These are phyloP conservation scores for Aspergillus caelatus DNA, from an alignment of 2,329 filamentous ascomycete species.

Conservation along the genomic window DNA sequence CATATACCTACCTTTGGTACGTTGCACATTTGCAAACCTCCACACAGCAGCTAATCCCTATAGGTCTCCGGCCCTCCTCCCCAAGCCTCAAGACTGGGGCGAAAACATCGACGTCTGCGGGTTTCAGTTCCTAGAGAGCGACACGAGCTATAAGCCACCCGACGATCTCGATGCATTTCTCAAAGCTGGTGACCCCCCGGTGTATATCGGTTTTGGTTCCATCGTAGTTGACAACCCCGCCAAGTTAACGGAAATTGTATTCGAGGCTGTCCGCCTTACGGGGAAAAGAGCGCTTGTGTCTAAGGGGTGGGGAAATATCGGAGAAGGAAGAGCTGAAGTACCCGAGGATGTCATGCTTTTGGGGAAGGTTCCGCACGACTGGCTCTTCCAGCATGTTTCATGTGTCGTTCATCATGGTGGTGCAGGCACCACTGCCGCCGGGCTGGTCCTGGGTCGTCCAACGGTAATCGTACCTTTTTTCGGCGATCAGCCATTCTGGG, in stretches of 20 bases:
- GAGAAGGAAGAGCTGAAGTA: constrained; percentile 68
- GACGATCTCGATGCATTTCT: constrained; percentile 69
- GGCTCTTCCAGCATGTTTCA: constrained; percentile 80
- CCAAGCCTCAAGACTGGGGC: constrained; percentile 77
- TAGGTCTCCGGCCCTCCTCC: constrained; percentile 73
- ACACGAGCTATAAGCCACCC: constrained; percentile 67
- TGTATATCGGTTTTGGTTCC: constrained; percentile 83
- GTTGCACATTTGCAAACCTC: not conserved
- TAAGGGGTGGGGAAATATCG: constrained; percentile 86
- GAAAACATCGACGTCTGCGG: constrained; percentile 72
- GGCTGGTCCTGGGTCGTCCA: constrained; percentile 77
- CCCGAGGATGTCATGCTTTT: constrained; percentile 80
- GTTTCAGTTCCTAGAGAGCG: constrained; percentile 74
- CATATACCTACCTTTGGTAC: constrained; percentile 88
- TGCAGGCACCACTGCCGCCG: constrained; percentile 83
- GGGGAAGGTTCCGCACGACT: constrained; percentile 84
- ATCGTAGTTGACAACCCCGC: constrained; percentile 80
- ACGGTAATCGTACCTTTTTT: constrained; percentile 87
- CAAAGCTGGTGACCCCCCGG: constrained; percentile 67
- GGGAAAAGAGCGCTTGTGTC: constrained; percentile 80
- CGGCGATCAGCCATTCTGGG: constrained; percentile 83
- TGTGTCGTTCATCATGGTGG: constrained; percentile 87
- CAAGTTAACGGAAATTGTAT: constrained; percentile 70
- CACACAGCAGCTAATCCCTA: constrained; percentile 10
- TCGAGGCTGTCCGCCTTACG: constrained; percentile 67